These are phyloP conservation scores for Apiospora koreana DNA, from an alignment of 2,329 filamentous ascomycete species.

Conservation along the genomic window DNA sequence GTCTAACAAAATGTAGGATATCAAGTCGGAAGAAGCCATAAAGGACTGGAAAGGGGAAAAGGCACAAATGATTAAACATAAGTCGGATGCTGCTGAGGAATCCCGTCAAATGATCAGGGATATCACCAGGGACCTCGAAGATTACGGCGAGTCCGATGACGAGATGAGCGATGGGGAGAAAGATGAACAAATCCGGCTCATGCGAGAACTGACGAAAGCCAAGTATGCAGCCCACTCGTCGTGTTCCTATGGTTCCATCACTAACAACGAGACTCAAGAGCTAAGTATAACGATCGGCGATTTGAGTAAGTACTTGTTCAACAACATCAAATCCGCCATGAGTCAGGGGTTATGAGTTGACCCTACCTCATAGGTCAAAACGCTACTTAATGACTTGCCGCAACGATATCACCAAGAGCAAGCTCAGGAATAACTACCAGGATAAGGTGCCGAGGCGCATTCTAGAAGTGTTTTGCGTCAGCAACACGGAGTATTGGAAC, in stretches of 20 bases:
- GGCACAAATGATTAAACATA: constrained; percentile 21
- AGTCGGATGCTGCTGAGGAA: background rate
- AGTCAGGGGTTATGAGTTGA: background rate
- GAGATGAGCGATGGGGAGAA: background rate
- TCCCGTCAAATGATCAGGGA: background rate
- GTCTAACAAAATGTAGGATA: constrained; percentile 26
- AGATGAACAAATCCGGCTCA: background rate
- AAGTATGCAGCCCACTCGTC: background rate
- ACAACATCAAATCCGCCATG: background rate
- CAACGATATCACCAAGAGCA: constrained; percentile 35
- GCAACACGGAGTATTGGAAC: constrained; percentile 45
- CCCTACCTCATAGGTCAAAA: background rate
- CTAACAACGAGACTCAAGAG: background rate
- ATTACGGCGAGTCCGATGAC: background rate
- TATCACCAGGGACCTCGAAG: background rate
- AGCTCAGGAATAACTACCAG: constrained; percentile 32
- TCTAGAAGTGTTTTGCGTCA: constrained; percentile 44
- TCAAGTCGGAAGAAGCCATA: constrained; percentile 33
- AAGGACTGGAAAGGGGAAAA: constrained; percentile 32
- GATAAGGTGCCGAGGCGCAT: constrained; percentile 21
- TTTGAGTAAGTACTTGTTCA: background rate
- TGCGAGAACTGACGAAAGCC: background rate
- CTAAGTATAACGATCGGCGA: background rate
- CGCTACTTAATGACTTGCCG: constrained; percentile 37
- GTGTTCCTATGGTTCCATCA: background rate